A percentile compares a stretch with the other conserved stretches of the same genome.
These are phyloP conservation scores for Hemileccinum impolitum DNA, from an alignment of 768 basidiomycete genomes.

Conservation along the genomic window DNA sequence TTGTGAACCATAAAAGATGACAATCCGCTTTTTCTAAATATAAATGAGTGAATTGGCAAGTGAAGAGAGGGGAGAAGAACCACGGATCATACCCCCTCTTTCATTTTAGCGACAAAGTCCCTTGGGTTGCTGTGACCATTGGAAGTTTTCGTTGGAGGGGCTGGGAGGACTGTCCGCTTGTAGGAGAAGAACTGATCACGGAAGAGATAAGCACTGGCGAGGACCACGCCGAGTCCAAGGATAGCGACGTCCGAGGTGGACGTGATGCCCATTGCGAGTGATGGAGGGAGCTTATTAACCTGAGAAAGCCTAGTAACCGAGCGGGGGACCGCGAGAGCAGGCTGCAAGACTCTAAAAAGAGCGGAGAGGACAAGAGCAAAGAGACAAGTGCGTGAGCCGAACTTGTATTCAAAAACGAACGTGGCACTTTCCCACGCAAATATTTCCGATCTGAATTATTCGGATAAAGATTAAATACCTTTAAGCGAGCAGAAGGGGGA, in stretches of 20 bases:
- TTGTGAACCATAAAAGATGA: slow-evolving; percentile 98
- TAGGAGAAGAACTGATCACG: slow-evolving; percentile 74
- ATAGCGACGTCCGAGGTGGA: slow-evolving; percentile 72
- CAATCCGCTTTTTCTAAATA: slow-evolving; percentile 87
- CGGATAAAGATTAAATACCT: slow-evolving; percentile 4
- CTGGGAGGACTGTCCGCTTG: slow-evolving; percentile 55
- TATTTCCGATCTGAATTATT: slow-evolving; percentile 25
- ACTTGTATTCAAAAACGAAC: slow-evolving; percentile 30
- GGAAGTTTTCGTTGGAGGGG: slow-evolving; percentile 40
- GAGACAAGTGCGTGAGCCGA: background rate
- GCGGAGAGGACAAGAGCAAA: slow-evolving; percentile 15
- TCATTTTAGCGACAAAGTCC: slow-evolving; percentile 94
- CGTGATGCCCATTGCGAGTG: slow-evolving; percentile 50
- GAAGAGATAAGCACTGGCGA: slow-evolving; percentile 81
- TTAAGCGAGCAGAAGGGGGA: background rate
- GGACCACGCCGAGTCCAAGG: slow-evolving; percentile 67
- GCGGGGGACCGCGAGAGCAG: background rate
- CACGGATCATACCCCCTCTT: slow-evolving; percentile 67
- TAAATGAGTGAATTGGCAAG: slow-evolving; percentile 2
- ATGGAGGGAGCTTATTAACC: background rate
- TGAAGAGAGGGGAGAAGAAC: slow-evolving; percentile 2
- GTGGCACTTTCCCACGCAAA: slow-evolving; percentile 38
- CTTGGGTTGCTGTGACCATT: slow-evolving; percentile 85
- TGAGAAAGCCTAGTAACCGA: background rate
- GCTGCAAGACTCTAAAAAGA: slow-evolving; percentile 1